A percentile compares a stretch with the other conserved stretches of the same genome.
phyloP scores from a whole-genome alignment of 805 yeast species.

The Ogataea chonburiensis region DNA sequence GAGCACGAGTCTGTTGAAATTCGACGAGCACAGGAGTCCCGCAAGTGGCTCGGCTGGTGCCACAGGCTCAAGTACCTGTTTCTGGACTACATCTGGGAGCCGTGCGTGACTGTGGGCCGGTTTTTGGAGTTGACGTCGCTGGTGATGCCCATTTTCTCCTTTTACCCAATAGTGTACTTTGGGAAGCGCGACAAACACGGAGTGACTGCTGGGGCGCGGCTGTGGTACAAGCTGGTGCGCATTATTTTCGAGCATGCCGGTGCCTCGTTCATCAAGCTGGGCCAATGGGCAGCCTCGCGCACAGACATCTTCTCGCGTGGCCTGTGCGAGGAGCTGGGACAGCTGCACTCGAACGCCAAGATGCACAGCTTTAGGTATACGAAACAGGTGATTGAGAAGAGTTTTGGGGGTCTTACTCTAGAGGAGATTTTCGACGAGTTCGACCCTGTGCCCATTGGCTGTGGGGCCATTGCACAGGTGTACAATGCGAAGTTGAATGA shows the following conservation, averaged over 20 bases:
- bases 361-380: slow-evolving; percentile 69
- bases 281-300: slow-evolving; percentile 99
- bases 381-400: slow-evolving; percentile 50
- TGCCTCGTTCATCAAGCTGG: slow-evolving; percentile 86
- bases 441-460: slow-evolving; percentile 75
- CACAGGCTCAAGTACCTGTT: slow-evolving; percentile 43
- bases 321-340: slow-evolving; percentile 72
- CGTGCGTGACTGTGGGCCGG: slow-evolving; percentile 63
- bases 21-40: slow-evolving; percentile 30
- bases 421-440: slow-evolving; percentile 83
- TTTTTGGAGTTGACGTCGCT: slow-evolving; percentile 65
- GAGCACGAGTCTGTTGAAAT: slow-evolving; percentile 36
- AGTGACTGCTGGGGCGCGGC: slow-evolving; percentile 57
- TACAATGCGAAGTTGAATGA: slow-evolving; percentile 66
- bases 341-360: slow-evolving; percentile 79
- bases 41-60: slow-evolving; percentile 31
- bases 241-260: slow-evolving; percentile 80
- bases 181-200: slow-evolving; percentile 43
- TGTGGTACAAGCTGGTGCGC: slow-evolving; percentile 71
- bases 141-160: slow-evolving; percentile 65
- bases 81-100: slow-evolving; percentile 62
- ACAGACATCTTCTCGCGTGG: slow-evolving; percentile 85
- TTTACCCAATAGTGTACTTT: slow-evolving; percentile 61
- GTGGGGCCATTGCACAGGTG: slow-evolving; percentile 99
- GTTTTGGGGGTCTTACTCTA: slow-evolving; percentile 53